Conservation (phyloP, 345 rosid genomes). For the Hibiscus mutabilis region DNA sequence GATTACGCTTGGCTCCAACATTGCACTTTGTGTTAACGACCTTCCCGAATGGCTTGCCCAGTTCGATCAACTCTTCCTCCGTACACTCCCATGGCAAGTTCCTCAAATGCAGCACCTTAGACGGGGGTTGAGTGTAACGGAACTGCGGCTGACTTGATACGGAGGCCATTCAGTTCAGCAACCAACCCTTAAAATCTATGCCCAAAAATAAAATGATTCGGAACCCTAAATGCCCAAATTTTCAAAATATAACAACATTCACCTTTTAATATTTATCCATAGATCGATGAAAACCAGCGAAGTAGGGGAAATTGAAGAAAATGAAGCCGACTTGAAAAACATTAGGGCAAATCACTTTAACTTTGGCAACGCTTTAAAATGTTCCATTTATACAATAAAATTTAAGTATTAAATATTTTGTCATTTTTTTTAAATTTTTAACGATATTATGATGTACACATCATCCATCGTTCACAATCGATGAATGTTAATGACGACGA, state of each 20-base stretch:
- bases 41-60: constrained; percentile 95
- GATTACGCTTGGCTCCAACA: constrained; percentile 95
- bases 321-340: no score
- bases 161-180: constrained; percentile 63
- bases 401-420: no score
- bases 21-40: constrained; percentile 97
- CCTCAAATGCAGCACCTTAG: constrained; percentile 96
- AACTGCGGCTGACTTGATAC: constrained; percentile 98
- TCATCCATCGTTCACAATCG: no score
- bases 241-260: background rate
- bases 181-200: background rate
- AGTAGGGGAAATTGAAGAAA: no score
- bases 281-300: no score
- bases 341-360: no score
- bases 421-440: no score
- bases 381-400: no score
- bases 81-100: constrained; percentile 99
- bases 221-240: background rate
- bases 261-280: background rate
- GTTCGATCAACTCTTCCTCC: constrained; percentile 86
- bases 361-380: no score
- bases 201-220: background rate
- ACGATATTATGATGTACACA: no score
- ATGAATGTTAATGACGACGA: no score
- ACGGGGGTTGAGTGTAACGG: constrained; percentile 95